Conservation (phyloP, 2,329 filamentous ascomycete genomes). For the Chaetomium sp. region DNA sequence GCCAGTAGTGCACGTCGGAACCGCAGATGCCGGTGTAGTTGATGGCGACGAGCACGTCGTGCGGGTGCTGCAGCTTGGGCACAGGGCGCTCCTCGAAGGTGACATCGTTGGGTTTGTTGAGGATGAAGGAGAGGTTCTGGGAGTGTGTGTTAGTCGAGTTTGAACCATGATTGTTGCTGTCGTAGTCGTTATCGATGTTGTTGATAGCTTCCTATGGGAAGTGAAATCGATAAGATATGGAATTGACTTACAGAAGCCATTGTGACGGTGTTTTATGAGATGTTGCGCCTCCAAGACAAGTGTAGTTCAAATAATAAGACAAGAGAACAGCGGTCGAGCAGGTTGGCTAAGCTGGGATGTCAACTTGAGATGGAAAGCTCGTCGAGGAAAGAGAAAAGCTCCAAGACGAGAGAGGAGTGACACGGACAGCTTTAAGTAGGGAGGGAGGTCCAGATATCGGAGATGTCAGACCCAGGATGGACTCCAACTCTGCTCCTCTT, state of each 20-base stretch:
- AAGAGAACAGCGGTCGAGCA: neutral
- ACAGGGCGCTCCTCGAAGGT: constrained; percentile 69
- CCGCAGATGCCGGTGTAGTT: constrained; percentile 88
- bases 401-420: neutral
- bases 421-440: constrained; percentile 15
- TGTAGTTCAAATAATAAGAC: neutral
- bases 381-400: neutral
- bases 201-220: no score
- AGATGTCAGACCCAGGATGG: constrained; percentile 5
- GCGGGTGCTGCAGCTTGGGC: constrained; percentile 56
- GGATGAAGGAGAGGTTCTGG: constrained; percentile 78
- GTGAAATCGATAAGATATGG: neutral
- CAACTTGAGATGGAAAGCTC: neutral
- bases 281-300: neutral
- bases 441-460: constrained; percentile 21
- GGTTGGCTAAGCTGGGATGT: neutral
- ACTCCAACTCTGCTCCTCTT: neutral
- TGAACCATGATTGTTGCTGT: neutral
- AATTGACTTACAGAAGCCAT: neutral
- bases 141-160: neutral
- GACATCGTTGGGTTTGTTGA: constrained; percentile 68
- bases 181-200: neutral
- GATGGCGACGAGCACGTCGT: constrained; percentile 75
- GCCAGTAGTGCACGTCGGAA: constrained; percentile 83
- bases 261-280: constrained; percentile 4